Conservation (phyloP, 805 yeast genomes). For the Hanseniaspora singularis region DNA sequence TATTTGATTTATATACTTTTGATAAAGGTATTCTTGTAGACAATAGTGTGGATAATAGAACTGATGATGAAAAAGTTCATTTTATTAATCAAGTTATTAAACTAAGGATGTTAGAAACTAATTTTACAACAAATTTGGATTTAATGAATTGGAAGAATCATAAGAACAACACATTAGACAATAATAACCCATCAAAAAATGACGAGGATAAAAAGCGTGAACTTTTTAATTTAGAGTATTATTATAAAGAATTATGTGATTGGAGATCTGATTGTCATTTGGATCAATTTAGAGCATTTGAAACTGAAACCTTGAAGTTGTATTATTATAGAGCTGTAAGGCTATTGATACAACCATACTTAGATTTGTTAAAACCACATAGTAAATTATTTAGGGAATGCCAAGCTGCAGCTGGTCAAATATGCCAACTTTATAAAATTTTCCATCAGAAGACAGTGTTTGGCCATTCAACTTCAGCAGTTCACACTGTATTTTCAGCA, state of each 20-base stretch:
- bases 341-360: conserved; percentile 49
- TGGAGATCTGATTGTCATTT: conserved; percentile 46
- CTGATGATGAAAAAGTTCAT: conserved; percentile 24
- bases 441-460: conserved; percentile 50
- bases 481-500: conserved; percentile 56
- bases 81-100: conserved; percentile 48
- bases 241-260: conserved; percentile 41
- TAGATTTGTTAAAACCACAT: conserved; percentile 49
- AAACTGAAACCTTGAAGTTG: conserved; percentile 46
- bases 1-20: conserved; percentile 35
- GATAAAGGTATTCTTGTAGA: conserved; percentile 17
- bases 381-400: conserved; percentile 51
- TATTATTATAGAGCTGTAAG: conserved; percentile 52
- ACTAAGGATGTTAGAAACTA: conserved; percentile 47
- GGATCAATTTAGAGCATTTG: conserved; percentile 34
- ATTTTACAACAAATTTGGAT: conserved; percentile 41
- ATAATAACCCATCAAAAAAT: conserved; percentile 3
- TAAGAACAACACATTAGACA: background rate
- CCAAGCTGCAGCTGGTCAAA: conserved; percentile 61
- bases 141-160: conserved; percentile 28
- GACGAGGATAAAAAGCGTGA: conserved; percentile 27
- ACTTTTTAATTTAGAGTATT: conserved; percentile 40
- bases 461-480: conserved; percentile 55
- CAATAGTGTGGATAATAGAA: conserved; percentile 17
- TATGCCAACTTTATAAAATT: conserved; percentile 50